A percentile compares a stretch with the other conserved stretches of the same genome.
phyloP scores from a whole-genome alignment of 169 alveolate species.

The Amoebophrya sp. region DNA sequence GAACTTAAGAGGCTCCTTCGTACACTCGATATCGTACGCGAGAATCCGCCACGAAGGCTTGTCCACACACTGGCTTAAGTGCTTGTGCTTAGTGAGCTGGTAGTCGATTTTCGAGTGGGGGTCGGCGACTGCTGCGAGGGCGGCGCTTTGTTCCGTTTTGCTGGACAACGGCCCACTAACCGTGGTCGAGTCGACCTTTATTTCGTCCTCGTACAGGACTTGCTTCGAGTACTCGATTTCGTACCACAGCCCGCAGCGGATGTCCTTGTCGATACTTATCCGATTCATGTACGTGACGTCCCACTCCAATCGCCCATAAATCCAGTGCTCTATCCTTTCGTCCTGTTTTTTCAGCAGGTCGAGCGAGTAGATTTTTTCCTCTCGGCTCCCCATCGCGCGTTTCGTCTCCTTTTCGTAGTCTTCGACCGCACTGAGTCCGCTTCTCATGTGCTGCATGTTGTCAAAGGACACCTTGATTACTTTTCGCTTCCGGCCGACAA shows the following conservation, averaged over 20 bases:
- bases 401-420: not conserved
- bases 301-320: not conserved
- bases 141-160: too few species aligned
- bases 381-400: not conserved
- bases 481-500: not conserved
- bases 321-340: not conserved
- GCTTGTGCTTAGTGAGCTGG: not conserved
- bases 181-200: not conserved
- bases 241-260: conserved; percentile 93
- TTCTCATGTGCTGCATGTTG: not conserved
- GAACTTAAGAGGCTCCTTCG: conserved; percentile 87
- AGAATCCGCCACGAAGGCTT: conserved; percentile 70
- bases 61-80: not conserved
- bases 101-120: too few species aligned
- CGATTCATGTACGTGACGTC: not conserved
- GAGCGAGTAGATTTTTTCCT: not conserved
- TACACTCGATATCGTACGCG: conserved; percentile 97
- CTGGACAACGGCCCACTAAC: too few species aligned
- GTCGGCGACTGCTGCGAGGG: too few species aligned
- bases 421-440: not conserved
- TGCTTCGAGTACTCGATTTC: conserved; percentile 43
- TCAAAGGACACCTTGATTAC: not conserved
- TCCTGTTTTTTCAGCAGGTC: conserved; percentile 11
- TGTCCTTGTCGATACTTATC: conserved; percentile 69
- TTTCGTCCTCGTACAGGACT: not conserved